Evolutionary conservation across 768 basidiomycete species (phyloP).

Genomic region (Cubamyces lactineus): DNA sequence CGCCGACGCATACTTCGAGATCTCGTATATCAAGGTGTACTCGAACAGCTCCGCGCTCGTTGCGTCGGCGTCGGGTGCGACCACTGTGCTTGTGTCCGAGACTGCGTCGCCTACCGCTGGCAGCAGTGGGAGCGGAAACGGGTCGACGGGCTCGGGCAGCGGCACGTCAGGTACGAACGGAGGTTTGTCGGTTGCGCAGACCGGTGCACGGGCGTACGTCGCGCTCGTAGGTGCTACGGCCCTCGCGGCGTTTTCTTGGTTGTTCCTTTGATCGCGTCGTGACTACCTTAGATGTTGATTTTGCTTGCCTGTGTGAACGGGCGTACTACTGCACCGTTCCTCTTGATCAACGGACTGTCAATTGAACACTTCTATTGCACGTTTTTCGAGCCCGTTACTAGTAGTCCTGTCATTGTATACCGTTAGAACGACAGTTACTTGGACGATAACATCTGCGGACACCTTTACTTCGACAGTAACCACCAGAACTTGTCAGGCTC

Average conservation of each 20-base stretch:
- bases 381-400: no score
- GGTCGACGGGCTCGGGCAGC: background rate
- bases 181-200: background rate
- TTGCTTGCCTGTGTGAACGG: background rate
- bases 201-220: background rate
- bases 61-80: constrained; percentile 8
- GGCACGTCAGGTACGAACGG: background rate
- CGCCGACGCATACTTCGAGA: constrained; percentile 61
- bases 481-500: no score
- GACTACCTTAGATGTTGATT: background rate
- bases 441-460: no score
- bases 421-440: no score
- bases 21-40: constrained; percentile 62
- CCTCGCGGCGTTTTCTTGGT: constrained; percentile 11
- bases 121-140: background rate
- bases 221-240: constrained; percentile 9
- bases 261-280: constrained; percentile 4
- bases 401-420: no score
- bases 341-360: no score
- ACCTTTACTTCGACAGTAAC: no score
- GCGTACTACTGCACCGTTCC: no score
- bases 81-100: constrained; percentile 15
- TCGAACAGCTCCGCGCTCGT: constrained; percentile 31
- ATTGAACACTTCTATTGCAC: no score
- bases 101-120: constrained; percentile 13